Evolutionary conservation across 768 basidiomycete species (phyloP).

Genomic region (Russula vinacea): DNA sequence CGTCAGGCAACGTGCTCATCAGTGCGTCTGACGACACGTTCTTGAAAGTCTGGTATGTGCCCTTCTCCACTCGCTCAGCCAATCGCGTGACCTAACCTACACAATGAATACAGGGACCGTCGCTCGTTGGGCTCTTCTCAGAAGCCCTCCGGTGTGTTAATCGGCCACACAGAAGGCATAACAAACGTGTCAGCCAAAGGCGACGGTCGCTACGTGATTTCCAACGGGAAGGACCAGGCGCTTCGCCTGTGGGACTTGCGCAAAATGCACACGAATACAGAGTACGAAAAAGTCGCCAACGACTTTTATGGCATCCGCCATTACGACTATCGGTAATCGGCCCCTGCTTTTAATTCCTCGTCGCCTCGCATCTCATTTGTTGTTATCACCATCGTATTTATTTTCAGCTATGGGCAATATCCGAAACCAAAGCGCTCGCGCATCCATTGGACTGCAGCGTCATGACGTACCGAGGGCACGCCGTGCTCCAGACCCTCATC

Average conservation of each 20-base stretch:
- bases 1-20: conserved; percentile 89
- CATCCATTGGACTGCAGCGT: conserved; percentile 92
- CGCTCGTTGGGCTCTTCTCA: conserved; percentile 46
- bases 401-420: conserved; percentile 57
- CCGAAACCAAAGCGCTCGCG: conserved; percentile 56
- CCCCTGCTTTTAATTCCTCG: background rate
- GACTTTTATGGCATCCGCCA: conserved; percentile 53
- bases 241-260: conserved; percentile 91
- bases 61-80: background rate
- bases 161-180: conserved; percentile 95
- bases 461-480: conserved; percentile 93
- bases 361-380: conserved; percentile 8
- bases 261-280: conserved; percentile 76
- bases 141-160: conserved; percentile 88
- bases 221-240: conserved; percentile 95
- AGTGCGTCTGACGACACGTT: conserved; percentile 94
- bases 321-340: conserved; percentile 84
- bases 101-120: conserved; percentile 44
- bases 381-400: background rate
- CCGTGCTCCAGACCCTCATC: conserved; percentile 87
- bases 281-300: conserved; percentile 55
- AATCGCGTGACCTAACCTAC: background rate
- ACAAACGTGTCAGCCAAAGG: conserved; percentile 95
- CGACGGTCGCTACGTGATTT: conserved; percentile 92
- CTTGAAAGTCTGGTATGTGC: conserved; percentile 86